phyloP scores from a whole-genome alignment of 2,329 filamentous ascomycete genomes.

The Aspergillus ochraceoroseus region DNA sequence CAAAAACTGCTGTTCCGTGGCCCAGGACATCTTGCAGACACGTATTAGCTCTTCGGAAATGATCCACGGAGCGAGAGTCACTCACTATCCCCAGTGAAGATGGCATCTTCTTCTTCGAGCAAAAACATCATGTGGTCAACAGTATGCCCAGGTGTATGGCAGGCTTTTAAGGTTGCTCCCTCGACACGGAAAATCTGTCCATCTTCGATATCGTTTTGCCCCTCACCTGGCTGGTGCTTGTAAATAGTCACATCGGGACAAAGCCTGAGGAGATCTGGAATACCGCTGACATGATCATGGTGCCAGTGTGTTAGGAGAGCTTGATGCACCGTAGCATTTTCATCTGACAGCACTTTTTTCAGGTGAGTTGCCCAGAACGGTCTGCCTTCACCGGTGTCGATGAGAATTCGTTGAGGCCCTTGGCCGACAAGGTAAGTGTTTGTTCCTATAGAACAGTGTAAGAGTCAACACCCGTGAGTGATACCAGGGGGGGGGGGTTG shows the following conservation, averaged over 20 bases:
- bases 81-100: conserved; percentile 78
- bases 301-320: conserved; percentile 91
- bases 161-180: conserved; percentile 58
- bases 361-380: conserved; percentile 67
- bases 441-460: conserved; percentile 52
- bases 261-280: conserved; percentile 61
- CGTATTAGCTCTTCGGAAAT: conserved; percentile 1
- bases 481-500: neutral
- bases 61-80: conserved; percentile 2
- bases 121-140: conserved; percentile 76
- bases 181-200: conserved; percentile 52
- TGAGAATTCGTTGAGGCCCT: conserved; percentile 66
- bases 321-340: conserved; percentile 63
- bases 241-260: conserved; percentile 61
- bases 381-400: conserved; percentile 84
- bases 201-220: conserved; percentile 53
- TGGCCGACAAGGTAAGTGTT: conserved; percentile 92
- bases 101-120: conserved; percentile 69
- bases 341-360: conserved; percentile 58
- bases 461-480: neutral
- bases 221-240: conserved; percentile 57
- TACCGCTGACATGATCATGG: conserved; percentile 73
- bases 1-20: conserved; percentile 80
- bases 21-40: conserved; percentile 62
- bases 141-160: conserved; percentile 70